Base-by-base conservation (phyloP, 2,329 filamentous ascomycete genomes). In the Aspergillus niger region DNA sequence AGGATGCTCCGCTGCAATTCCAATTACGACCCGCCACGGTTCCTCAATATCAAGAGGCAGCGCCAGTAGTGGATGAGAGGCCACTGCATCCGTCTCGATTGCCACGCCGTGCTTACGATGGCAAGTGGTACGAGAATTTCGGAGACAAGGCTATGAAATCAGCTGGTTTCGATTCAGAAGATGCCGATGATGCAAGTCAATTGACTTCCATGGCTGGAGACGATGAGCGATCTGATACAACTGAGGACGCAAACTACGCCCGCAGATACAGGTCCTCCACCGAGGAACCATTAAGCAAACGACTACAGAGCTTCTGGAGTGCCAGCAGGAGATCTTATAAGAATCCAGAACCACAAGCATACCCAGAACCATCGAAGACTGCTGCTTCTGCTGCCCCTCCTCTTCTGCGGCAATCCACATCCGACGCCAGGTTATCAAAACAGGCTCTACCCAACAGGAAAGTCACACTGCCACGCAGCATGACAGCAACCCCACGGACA, bases 261-360 rank as follows among this genome's bases (percentile, higher is more conserved):
- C 71, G 71, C 54, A 70, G 69, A 53, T 66, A 70, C 41, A 68
- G 69, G 24, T 55, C 53, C n/a, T 55, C 65, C 17, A 57, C 58
- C n/a, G 72, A 72, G 49, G 73, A 75, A 55, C 73, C 72, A 10
- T 63, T 76, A 48, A 77, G 74, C 63, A 73, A 72, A 63, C 74
- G 72, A 17, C 68, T 75, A 48, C 75, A 77, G 61, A 73, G 70
- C 59, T 78, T 77, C 63, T 77, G 74, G 73, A 70, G 67, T 43
- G 72, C 74, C 24, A 74, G 72, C 58, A 73, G 70, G 48, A 71
- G 67, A 44, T 58, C 65, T 0, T 58, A 67, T 47, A 58, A 66
- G 17, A 67, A 69, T 51, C 55, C 67, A 13, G 62, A 66, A 63
- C 66, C 44, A 62, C 62, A 20, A 10, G 57, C 48, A 11, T 61